Percentiles rank a stretch among this genome's conserved stretches.
Evolutionary conservation across 441 rosid genomes (phyloP).

Genomic region (Pelargonium fulgidum): DNA sequence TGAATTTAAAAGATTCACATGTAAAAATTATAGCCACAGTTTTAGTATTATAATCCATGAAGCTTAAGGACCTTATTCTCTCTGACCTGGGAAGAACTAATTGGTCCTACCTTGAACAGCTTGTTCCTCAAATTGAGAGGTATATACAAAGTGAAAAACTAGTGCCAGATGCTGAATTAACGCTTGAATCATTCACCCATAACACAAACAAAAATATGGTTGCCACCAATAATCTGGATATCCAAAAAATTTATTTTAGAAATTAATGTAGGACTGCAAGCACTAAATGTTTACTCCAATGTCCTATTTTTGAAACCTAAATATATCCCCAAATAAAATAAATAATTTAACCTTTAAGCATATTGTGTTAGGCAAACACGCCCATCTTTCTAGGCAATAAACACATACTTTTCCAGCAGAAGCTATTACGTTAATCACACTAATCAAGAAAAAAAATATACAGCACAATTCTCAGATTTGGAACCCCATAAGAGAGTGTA

Average conservation of each 20-base stretch:
- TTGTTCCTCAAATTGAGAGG: slow-evolving; percentile 5
- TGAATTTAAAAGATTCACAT: neutral
- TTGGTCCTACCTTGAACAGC: neutral
- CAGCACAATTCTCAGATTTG: neutral
- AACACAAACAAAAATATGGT: neutral
- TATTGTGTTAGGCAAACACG: too few relatives aligned
- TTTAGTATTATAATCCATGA: neutral
- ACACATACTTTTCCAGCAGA: too few relatives aligned
- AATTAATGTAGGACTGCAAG: neutral
- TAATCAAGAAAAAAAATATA: neutral
- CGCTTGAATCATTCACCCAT: neutral
- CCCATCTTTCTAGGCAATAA: too few relatives aligned
- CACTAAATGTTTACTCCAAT: neutral
- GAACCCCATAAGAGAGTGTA: neutral
- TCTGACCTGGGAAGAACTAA: neutral
- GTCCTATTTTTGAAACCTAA: too few relatives aligned
- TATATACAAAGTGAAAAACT: neutral
- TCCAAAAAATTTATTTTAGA: too few relatives aligned
- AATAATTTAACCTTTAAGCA: too few relatives aligned
- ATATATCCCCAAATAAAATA: too few relatives aligned
- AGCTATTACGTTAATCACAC: neutral
- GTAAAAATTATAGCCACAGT: neutral
- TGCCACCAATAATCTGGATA: too few relatives aligned
- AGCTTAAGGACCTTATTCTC: neutral
- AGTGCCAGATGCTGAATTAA: neutral